Evolutionary conservation across 192 early-diverging fungal species (phyloP), one percentile per base, ranked within the genome.

Genomic region (Chytriomyces sp.): DNA sequence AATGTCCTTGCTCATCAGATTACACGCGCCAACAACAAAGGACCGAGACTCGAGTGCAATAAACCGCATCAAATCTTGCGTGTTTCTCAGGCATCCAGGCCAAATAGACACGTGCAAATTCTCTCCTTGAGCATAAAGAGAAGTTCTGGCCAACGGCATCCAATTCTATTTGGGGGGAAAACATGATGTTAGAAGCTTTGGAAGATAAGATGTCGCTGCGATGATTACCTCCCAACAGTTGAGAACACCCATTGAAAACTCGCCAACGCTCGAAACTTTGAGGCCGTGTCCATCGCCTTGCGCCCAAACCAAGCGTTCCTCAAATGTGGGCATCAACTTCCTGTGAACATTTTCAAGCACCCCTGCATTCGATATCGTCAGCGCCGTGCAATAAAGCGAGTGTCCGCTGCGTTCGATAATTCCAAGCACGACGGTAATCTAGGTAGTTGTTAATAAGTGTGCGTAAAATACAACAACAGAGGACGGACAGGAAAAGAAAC

Each of bases 111-210:
- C 45, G 45, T 73, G 71, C 24, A 73, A 28, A 60, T 73, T 45
- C 47, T 73, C 71, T 18, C 71, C 71, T 47, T 75, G 73, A 24
- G 73, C 73, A 65, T 75, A 75, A 3, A 75, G 63, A 7, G 73
- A 61, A 13, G 63, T 45, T 20, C 73, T 61, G 47, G 61, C 24
- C 18, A 75, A 45, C 23, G 73, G 73, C 73, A 75, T 75, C 62
- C 63, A 75, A 26, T 75, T 75, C 61, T 69, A 45, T 7, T 18
- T 44, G 8, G 43, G 8, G 2, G 35, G 35, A 67, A 9, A 13
- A 20, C 20, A 5, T 2, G 0, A n/a, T 57, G 13, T 57, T 5
- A 57, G 20, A n/a, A 57, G 16, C 16, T 13, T 53, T 13, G 53
- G 13, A 20, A n/a, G 53, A 4, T 20, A 57, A 57, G 2, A 5